Evolutionary conservation across 2,329 filamentous ascomycete species (phyloP).

Genomic region (Microsporum canis): DNA sequence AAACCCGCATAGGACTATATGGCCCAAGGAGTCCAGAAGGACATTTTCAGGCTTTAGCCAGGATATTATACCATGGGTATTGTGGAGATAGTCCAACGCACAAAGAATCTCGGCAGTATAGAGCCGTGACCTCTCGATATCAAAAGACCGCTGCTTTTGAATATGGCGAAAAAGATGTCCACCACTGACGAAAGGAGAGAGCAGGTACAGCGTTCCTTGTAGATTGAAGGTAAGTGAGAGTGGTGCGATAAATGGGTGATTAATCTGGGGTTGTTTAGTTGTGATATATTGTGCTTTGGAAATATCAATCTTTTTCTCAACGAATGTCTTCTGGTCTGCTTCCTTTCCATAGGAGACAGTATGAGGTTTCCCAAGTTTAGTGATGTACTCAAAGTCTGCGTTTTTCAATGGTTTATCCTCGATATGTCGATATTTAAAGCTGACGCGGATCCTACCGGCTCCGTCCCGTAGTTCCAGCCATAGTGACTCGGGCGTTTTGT

Average conservation of each 20-base stretch:
- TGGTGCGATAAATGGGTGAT: constrained; percentile 14
- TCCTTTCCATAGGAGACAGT: neutral
- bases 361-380: neutral
- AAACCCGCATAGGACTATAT: constrained; percentile 14
- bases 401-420: neutral
- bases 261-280: neutral
- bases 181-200: constrained; percentile 14
- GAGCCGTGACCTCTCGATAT: constrained; percentile 9
- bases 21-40: constrained; percentile 14
- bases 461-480: neutral
- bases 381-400: neutral
- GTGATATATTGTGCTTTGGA: neutral
- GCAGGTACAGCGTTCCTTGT: constrained; percentile 8
- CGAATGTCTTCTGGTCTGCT: neutral
- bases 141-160: constrained; percentile 10
- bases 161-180: constrained; percentile 14
- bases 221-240: constrained; percentile 12
- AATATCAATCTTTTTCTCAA: neutral
- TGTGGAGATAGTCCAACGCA: constrained; percentile 15
- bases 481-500: neutral
- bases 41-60: constrained; percentile 12
- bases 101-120: constrained; percentile 15
- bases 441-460: neutral
- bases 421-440: neutral
- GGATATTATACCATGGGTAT: constrained; percentile 9